These are phyloP conservation scores for Salvia rosmarinus DNA, from an alignment of 257 asterid genomes.

Conservation along the genomic window DNA sequence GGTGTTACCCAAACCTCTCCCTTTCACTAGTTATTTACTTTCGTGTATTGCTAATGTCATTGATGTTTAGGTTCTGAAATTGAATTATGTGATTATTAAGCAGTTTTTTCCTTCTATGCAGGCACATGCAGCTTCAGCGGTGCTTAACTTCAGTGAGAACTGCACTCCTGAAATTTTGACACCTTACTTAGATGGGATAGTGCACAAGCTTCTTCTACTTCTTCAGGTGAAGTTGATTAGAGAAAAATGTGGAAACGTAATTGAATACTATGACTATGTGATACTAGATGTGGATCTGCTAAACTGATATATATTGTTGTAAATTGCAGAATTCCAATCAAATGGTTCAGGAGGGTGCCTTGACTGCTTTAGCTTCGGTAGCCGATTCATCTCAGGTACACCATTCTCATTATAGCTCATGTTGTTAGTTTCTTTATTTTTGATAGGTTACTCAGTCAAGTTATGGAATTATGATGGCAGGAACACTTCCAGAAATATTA, in stretches of 20 bases:
- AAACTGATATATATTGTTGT: conserved; percentile 25
- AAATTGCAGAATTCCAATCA: conserved; percentile 82
- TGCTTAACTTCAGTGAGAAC: conserved; percentile 89
- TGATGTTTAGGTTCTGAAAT: conserved; percentile 20
- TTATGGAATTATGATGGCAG: conserved; percentile 42
- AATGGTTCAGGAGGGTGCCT: conserved; percentile 99
- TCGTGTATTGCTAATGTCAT: background rate
- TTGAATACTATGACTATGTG: background rate
- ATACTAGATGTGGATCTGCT: conserved; percentile 1
- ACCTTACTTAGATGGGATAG: conserved; percentile 84
- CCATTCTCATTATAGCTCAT: background rate
- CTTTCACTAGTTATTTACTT: background rate
- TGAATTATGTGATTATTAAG: conserved; percentile 14
- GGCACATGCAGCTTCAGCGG: conserved; percentile 99
- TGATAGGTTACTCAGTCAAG: conserved; percentile 25
- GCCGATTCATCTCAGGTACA: conserved; percentile 97
- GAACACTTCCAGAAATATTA: conserved; percentile 89
- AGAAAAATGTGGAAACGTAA: background rate
- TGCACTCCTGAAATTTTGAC: conserved; percentile 88
- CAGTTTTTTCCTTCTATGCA: conserved; percentile 36
- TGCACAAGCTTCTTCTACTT: conserved; percentile 76
- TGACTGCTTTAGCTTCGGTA: conserved; percentile 91
- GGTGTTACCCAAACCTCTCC: background rate
- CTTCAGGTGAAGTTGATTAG: conserved; percentile 62
- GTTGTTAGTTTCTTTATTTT: conserved; percentile 22